Percentiles rank a stretch among this genome's conserved stretches.
Conservation (phyloP, 192 early-diverging fungal genomes). For the Coemansia sp. region DNA sequence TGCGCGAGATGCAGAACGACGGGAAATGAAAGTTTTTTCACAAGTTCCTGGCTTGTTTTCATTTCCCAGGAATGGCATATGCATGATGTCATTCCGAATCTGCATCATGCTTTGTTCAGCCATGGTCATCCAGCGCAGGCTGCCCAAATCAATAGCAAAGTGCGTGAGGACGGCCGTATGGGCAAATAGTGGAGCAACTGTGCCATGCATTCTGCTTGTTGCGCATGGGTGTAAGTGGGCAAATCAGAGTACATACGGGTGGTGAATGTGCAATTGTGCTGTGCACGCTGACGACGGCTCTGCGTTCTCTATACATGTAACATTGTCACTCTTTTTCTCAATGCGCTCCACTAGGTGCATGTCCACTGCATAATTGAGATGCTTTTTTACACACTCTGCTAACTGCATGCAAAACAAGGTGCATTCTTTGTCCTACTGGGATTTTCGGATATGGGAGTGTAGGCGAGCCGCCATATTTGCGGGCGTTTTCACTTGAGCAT, state of each 20-base stretch:
- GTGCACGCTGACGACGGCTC: not conserved
- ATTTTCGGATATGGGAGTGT: conserved; percentile 11
- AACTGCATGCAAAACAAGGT: conserved; percentile 9
- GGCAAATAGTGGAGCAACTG: conserved; percentile 3
- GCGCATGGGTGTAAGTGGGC: not conserved
- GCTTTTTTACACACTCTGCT: not conserved
- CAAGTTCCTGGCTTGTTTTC: conserved; percentile 5
- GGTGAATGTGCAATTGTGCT: conserved; percentile 4
- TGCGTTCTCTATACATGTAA: not conserved
- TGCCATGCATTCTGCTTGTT: not conserved
- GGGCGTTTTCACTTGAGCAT: conserved; percentile 35
- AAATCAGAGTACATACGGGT: not conserved
- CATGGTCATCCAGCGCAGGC: not conserved
- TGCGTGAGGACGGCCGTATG: not conserved
- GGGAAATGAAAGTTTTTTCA: not conserved
- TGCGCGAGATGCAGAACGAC: not conserved
- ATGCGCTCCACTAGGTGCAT: not conserved
- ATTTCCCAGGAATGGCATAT: conserved; percentile 7
- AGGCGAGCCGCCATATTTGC: conserved; percentile 44
- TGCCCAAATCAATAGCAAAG: conserved; percentile 4
- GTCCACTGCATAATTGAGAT: not conserved
- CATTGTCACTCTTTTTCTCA: not conserved
- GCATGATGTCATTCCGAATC: conserved; percentile 23
- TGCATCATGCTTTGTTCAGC: conserved; percentile 7
- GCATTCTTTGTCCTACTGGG: not conserved